Evolutionary conservation across 116 monocot genomes (phyloP).

Genomic region (Iris pallida): DNA sequence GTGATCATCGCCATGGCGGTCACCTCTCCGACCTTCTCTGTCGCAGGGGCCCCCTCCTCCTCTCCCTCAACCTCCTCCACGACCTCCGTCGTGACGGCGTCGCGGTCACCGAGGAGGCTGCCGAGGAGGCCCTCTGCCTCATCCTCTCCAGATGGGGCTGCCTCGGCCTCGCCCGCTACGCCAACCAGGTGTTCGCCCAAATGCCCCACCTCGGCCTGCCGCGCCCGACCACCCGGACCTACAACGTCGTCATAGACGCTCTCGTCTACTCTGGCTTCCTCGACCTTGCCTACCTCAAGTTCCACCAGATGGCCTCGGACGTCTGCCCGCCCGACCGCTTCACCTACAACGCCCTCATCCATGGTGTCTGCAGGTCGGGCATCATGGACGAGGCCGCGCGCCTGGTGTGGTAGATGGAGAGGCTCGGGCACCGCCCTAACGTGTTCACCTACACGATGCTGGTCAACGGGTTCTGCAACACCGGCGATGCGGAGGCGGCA

Average conservation of each 20-base stretch:
- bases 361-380: constrained; percentile 77
- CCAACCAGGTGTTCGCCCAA: constrained; percentile 67
- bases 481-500: constrained; percentile 59
- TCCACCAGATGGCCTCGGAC: constrained; percentile 89
- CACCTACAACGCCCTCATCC: constrained; percentile 82
- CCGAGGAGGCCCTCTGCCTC: constrained; percentile 56
- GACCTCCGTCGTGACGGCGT: constrained; percentile 44
- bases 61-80: constrained; percentile 44
- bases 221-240: constrained; percentile 49
- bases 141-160: constrained; percentile 75
- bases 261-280: constrained; percentile 62
- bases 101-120: constrained; percentile 49
- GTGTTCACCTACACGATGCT: constrained; percentile 86
- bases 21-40: constrained; percentile 45
- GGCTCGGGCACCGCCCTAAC: constrained; percentile 34
- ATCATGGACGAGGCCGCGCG: constrained; percentile 75
- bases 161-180: constrained; percentile 73
- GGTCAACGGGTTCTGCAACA: constrained; percentile 84
- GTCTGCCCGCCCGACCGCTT: constrained; percentile 66
- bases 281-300: constrained; percentile 79
- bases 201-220: constrained; percentile 44
- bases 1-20: too few species aligned
- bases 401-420: constrained; percentile 80
- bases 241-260: constrained; percentile 65
- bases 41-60: constrained; percentile 64